Evolutionary conservation across 257 asterid species (phyloP).

Genomic region (Knoxia roxburghii): DNA sequence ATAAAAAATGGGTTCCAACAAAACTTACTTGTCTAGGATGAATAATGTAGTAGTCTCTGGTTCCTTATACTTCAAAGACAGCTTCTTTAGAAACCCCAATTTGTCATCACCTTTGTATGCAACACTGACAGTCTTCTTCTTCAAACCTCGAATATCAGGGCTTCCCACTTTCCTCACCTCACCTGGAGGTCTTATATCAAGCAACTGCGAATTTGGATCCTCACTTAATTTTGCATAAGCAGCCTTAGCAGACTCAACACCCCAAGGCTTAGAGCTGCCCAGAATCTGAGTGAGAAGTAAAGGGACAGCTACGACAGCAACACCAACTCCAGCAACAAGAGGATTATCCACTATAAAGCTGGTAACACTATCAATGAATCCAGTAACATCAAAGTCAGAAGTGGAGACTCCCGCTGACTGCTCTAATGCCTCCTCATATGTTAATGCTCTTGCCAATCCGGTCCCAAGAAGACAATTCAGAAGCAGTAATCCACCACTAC

Average conservation of each 20-base stretch:
- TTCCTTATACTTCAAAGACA: constrained; percentile 68
- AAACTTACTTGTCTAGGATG: constrained; percentile 89
- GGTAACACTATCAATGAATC: constrained; percentile 40
- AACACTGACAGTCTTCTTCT: constrained; percentile 70
- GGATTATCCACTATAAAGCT: constrained; percentile 59
- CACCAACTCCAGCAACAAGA: constrained; percentile 51
- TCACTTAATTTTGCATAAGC: constrained; percentile 75
- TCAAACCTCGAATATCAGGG: constrained; percentile 66
- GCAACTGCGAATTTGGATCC: constrained; percentile 56
- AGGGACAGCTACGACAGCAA: constrained; percentile 59
- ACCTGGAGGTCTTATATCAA: constrained; percentile 63
- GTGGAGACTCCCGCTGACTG: constrained; percentile 33
- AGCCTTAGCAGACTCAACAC: constrained; percentile 69
- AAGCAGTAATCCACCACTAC: constrained; percentile 41
- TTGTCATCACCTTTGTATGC: constrained; percentile 72
- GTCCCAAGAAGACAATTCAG: constrained; percentile 50
- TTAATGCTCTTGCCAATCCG: constrained; percentile 58
- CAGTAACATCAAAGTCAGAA: constrained; percentile 47
- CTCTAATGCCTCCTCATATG: constrained; percentile 75
- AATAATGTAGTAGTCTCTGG: constrained; percentile 85
- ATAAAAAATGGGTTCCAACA: not conserved
- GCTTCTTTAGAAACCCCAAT: constrained; percentile 67
- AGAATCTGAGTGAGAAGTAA: constrained; percentile 58
- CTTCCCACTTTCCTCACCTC: constrained; percentile 50
- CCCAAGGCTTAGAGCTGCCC: constrained; percentile 71